Conservation (phyloP, 768 basidiomycete genomes). For the Chalciporus chontae region DNA sequence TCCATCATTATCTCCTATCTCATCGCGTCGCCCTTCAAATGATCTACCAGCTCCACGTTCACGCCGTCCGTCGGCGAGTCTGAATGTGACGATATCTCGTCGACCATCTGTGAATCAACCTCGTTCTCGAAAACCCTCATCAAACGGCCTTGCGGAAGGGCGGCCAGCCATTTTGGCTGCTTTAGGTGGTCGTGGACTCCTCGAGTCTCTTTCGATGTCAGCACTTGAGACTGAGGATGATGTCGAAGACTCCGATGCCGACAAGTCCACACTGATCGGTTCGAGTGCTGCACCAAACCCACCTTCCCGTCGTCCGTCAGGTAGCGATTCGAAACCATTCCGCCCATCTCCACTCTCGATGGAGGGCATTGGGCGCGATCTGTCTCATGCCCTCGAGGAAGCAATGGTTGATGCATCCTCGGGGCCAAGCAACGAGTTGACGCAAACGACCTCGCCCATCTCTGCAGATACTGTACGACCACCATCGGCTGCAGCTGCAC, state of each 20-base stretch:
- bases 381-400: conserved; percentile 30
- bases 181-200: conserved; percentile 30
- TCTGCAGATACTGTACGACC: neutral
- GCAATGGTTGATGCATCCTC: conserved; percentile 1
- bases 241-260: conserved; percentile 19
- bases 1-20: conserved; percentile 41
- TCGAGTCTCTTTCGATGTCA: conserved; percentile 47
- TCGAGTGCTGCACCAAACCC: neutral
- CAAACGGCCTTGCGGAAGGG: conserved; percentile 15
- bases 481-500: neutral
- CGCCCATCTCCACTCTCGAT: conserved; percentile 26
- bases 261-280: conserved; percentile 10
- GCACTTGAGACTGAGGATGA: conserved; percentile 51
- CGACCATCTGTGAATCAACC: conserved; percentile 23
- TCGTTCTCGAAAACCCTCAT: conserved; percentile 24
- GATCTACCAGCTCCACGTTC: conserved; percentile 15
- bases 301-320: conserved; percentile 9
- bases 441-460: neutral
- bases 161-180: conserved; percentile 21
- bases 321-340: conserved; percentile 6
- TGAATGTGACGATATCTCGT: conserved; percentile 31
- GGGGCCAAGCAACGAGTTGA: neutral
- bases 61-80: conserved; percentile 18
- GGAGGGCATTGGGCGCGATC: conserved; percentile 31
- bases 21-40: conserved; percentile 43